phyloP scores from a whole-genome alignment of 202 grass and related monocot genomes.

The Thinopyrum obtusiflorum region DNA sequence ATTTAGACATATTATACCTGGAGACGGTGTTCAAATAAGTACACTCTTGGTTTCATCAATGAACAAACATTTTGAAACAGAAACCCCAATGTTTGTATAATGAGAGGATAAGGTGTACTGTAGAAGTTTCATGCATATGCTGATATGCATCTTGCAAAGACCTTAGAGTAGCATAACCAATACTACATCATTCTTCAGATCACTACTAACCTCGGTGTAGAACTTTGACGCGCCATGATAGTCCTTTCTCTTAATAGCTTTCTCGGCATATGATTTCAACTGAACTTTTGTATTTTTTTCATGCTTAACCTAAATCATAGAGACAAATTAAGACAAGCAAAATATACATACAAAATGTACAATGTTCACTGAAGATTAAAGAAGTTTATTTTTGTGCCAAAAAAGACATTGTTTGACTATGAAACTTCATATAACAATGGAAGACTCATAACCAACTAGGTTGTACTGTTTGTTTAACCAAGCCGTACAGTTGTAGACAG shows the following conservation, averaged over 20 bases:
- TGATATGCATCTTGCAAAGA: background rate
- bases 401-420: background rate
- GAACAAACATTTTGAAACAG: background rate
- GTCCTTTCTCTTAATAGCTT: background rate
- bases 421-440: background rate
- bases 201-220: background rate
- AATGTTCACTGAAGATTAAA: background rate
- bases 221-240: background rate
- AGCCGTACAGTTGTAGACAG: background rate
- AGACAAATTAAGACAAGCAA: conserved; percentile 4
- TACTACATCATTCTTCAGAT: background rate
- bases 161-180: background rate
- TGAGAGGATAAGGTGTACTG: background rate
- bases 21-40: background rate
- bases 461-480: background rate
- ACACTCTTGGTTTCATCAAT: background rate
- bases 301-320: conserved; percentile 22
- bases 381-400: background rate
- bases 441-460: background rate
- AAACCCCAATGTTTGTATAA: background rate
- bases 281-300: conserved; percentile 2
- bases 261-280: background rate
- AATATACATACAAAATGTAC: background rate
- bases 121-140: background rate
- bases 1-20: background rate